Percentiles rank a stretch among this genome's conserved stretches.
Conservation (phyloP, 164 flowering plant genomes). For the Platanus orientalis region DNA sequence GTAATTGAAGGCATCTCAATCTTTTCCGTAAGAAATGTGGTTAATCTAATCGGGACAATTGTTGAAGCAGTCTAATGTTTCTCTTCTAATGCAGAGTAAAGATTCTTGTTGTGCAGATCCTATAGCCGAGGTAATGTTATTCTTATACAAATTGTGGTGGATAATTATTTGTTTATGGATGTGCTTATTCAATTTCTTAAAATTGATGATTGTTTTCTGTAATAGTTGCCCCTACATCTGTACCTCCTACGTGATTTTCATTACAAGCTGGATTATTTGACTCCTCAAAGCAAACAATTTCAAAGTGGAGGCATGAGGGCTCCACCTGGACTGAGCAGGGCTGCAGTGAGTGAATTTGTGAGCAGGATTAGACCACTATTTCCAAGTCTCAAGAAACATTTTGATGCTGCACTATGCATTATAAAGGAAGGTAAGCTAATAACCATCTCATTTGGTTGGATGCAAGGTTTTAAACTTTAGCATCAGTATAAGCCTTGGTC, state of each 20-base stretch:
- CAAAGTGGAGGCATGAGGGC: slow-evolving; percentile 25
- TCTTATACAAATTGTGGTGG: not conserved
- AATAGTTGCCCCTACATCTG: slow-evolving; percentile 61
- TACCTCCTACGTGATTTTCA: slow-evolving; percentile 75
- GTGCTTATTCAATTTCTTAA: not conserved
- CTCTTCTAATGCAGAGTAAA: slow-evolving; percentile 40
- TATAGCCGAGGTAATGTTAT: slow-evolving; percentile 51
- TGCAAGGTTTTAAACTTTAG: not conserved
- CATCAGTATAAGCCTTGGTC: too few relatives aligned
- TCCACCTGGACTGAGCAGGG: slow-evolving; percentile 33
- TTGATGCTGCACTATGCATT: slow-evolving; percentile 38
- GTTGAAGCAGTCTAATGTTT: slow-evolving; percentile 4
- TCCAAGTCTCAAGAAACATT: slow-evolving; percentile 51
- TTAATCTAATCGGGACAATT: not conserved
- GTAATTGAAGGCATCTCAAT: not conserved
- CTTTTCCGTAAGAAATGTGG: not conserved
- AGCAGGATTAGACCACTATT: slow-evolving; percentile 39
- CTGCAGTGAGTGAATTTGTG: slow-evolving; percentile 38
- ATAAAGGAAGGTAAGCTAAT: slow-evolving; percentile 50
- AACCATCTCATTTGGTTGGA: not conserved
- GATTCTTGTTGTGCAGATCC: slow-evolving; percentile 65
- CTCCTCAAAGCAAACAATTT: slow-evolving; percentile 36
- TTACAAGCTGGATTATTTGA: slow-evolving; percentile 49
- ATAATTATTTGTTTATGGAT: slow-evolving; percentile 1
- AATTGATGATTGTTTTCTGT: slow-evolving; percentile 12